A percentile compares a stretch with the other conserved stretches of the same genome.
phyloP scores from a whole-genome alignment of 2,329 filamentous ascomycete species.

The Phialophora macrospora region DNA sequence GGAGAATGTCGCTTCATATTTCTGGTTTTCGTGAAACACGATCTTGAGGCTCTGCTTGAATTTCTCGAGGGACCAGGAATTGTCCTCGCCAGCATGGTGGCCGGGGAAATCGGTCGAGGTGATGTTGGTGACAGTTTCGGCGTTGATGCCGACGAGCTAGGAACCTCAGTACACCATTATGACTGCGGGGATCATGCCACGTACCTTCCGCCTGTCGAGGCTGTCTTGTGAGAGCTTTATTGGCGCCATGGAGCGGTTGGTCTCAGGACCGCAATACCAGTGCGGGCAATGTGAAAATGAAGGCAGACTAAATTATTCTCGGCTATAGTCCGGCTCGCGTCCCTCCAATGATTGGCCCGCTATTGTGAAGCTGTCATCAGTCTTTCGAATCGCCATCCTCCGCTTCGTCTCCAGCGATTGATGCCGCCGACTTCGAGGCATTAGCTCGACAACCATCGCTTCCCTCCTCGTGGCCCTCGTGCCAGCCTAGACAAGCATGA shows the following conservation, averaged over 20 bases:
- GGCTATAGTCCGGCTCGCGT: too few species aligned
- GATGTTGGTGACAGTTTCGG: slow-evolving; percentile 88
- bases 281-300: too few species aligned
- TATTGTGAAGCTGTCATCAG: slow-evolving; percentile 15
- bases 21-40: slow-evolving; percentile 81
- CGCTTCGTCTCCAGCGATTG: slow-evolving; percentile 19
- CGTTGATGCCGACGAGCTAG: slow-evolving; percentile 73
- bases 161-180: slow-evolving; percentile 6
- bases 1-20: slow-evolving; percentile 81
- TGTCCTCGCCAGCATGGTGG: slow-evolving; percentile 86
- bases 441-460: slow-evolving; percentile 21
- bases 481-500: slow-evolving; percentile 45
- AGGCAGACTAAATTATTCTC: too few species aligned
- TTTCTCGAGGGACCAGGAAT: slow-evolving; percentile 74
- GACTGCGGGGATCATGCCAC: not conserved
- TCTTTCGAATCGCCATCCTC: slow-evolving; percentile 16
- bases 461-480: slow-evolving; percentile 34
- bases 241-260: slow-evolving; percentile 30
- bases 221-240: slow-evolving; percentile 30
- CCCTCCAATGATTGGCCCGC: slow-evolving; percentile 17
- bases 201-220: slow-evolving; percentile 37
- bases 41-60: slow-evolving; percentile 74
- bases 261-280: not conserved
- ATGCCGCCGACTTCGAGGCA: slow-evolving; percentile 27
- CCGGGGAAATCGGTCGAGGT: slow-evolving; percentile 89